A percentile compares a stretch with the other conserved stretches of the same genome.
phyloP scores from a whole-genome alignment of 768 basidiomycete genomes.

The Kwoniella europaea region DNA sequence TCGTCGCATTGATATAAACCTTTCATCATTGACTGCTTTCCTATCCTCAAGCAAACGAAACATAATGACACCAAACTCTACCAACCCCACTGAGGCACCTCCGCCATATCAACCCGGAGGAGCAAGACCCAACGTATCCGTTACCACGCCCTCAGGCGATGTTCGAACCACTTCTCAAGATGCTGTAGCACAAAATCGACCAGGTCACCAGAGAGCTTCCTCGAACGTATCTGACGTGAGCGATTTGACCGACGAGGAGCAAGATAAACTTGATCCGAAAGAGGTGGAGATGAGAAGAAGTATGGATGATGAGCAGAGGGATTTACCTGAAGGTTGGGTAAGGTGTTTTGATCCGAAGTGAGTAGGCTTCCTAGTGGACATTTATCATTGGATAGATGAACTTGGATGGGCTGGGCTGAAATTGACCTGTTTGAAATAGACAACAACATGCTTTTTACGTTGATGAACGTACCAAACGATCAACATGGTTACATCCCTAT shows the following conservation, averaged over 20 bases:
- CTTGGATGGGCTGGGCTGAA: too few relatives aligned
- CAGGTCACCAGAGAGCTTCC: not conserved
- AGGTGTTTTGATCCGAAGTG: constrained; percentile 55
- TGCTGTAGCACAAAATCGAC: constrained; percentile 17
- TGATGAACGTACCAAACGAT: constrained; percentile 49
- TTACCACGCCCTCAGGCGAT: constrained; percentile 14
- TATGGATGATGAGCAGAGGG: constrained; percentile 55
- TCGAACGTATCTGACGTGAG: constrained; percentile 19
- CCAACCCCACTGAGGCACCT: constrained; percentile 10
- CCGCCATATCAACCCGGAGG: constrained; percentile 9
- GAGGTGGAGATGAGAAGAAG: constrained; percentile 40
- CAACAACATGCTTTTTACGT: constrained; percentile 56
- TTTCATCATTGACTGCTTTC: too few relatives aligned
- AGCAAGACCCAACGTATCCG: constrained; percentile 6
- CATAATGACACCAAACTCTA: not conserved
- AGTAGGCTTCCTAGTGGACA: constrained; percentile 4
- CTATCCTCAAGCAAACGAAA: too few relatives aligned
- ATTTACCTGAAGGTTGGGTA: constrained; percentile 56
- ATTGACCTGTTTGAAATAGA: constrained; percentile 23
- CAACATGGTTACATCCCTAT: constrained; percentile 56
- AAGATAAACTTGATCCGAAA: not conserved
- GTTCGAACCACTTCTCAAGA: constrained; percentile 11
- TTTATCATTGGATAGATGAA: not conserved
- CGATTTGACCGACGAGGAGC: constrained; percentile 9
- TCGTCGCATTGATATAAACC: too few relatives aligned